phyloP scores from a whole-genome alignment of 2,329 filamentous ascomycete species.

The Aspergillus bombycis region DNA sequence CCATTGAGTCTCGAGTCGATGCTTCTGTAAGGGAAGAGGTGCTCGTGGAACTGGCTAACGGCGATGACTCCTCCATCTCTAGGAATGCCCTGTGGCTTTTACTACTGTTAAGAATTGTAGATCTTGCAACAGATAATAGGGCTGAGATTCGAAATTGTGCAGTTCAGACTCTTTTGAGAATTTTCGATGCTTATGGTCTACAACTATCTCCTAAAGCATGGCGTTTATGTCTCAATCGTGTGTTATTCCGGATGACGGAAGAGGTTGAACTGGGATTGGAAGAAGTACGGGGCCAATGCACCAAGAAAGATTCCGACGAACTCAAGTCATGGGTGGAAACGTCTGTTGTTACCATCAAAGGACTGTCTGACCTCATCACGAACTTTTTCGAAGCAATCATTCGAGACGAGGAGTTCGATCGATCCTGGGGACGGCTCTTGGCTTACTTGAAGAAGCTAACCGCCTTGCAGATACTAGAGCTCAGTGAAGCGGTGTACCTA shows the following conservation, averaged over 20 bases:
- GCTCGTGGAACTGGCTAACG: constrained; percentile 61
- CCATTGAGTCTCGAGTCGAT: constrained; percentile 41
- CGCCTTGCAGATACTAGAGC: constrained; percentile 66
- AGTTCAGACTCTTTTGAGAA: constrained; percentile 85
- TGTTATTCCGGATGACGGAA: constrained; percentile 77
- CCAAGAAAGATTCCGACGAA: constrained; percentile 29
- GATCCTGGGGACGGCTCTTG: constrained; percentile 76
- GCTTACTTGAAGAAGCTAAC: constrained; percentile 68
- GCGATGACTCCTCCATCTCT: constrained; percentile 63
- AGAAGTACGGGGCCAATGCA: constrained; percentile 17
- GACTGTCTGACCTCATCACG: constrained; percentile 72
- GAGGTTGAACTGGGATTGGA: constrained; percentile 63
- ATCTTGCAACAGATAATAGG: constrained; percentile 44
- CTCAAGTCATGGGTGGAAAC: constrained; percentile 71
- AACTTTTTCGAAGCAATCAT: constrained; percentile 76
- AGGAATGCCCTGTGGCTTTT: constrained; percentile 38
- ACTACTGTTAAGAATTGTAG: constrained; percentile 44
- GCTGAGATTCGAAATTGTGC: constrained; percentile 60
- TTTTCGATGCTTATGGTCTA: constrained; percentile 89
- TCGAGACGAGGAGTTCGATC: constrained; percentile 66
- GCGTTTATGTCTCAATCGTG: constrained; percentile 78
- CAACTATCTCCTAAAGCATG: constrained; percentile 77
- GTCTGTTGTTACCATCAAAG: constrained; percentile 72
- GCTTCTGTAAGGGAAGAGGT: constrained; percentile 59
- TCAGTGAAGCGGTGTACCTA: constrained; percentile 72